Evolutionary conservation across 1,284 basidiomycete genomes (phyloP), one percentile per base, ranked within the genome.

Genomic region (Ustilago shanxiensis): DNA sequence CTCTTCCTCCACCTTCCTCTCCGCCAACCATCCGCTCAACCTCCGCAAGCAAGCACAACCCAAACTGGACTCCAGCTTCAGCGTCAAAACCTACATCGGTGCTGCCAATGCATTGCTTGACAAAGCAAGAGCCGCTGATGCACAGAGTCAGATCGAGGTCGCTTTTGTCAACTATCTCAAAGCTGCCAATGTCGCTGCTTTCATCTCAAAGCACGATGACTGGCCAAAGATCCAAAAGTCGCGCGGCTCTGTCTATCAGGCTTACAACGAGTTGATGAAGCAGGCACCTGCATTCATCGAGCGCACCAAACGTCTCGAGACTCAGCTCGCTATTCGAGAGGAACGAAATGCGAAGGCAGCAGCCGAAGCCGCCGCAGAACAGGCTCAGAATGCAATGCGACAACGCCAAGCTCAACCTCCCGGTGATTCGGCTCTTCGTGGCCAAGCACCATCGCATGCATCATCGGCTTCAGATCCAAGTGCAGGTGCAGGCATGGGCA

Each of bases 101-200:
- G 84, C 84, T 2, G 83, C 84, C 16, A 77, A 82, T 28, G 79
- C 80, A 14, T 62, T 86, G n/a, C 73, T 84, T 52, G 85, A 85
- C 28, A 85, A 83, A 58, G 85, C 85, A 16, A 66, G 82, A 60
- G 77, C 79, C 14, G 79, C 77, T n/a, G 83, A 86, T 41, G 75
- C 72, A 20, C 80, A 82, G 62, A 82, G 75, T n/a, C 74, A 83
- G 56, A 65, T 85, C 39, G 85, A 85, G 55, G 68, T 79, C 20
- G 85, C 85, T 31, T 86, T 86, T 57, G 82, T 86, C 70, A 84
- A 85, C 75, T 86, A 86, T 53, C 76, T 85, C 61, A 86, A 84
- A 63, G 78, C 82, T 0, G 84, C 84, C 47, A 77, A 74, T 35
- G 82, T 85, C 45, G 81, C 81, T 3, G 76, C 82, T 9, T 83